These are phyloP conservation scores for Zymoseptoria ardabiliae DNA, from an alignment of 2,329 filamentous ascomycete genomes.

Conservation along the genomic window DNA sequence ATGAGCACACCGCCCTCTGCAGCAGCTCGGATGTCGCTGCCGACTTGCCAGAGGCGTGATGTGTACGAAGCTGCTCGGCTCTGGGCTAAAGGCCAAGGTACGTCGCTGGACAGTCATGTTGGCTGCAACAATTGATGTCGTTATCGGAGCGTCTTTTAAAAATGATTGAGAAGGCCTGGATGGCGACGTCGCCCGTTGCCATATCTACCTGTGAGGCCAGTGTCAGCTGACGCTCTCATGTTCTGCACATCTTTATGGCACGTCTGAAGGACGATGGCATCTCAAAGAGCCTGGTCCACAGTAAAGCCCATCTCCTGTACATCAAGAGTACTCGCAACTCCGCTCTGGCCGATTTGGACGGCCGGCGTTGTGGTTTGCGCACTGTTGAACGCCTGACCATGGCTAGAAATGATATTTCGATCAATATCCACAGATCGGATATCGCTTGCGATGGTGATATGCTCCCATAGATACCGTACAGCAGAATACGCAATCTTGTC, in stretches of 20 bases:
- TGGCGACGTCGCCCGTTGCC: constrained; percentile 44
- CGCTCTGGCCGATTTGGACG: constrained; percentile 44
- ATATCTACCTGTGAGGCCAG: constrained; percentile 36
- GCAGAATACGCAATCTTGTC: constrained; percentile 36
- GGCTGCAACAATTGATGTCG: constrained; percentile 32
- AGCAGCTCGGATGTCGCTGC: constrained; percentile 23
- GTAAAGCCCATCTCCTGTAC: constrained; percentile 48
- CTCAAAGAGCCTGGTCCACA: constrained; percentile 38
- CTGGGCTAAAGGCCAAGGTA: constrained; percentile 41
- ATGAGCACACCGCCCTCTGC: constrained; percentile 30
- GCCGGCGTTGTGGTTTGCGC: constrained; percentile 40
- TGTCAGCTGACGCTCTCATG: not conserved
- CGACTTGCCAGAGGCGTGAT: constrained; percentile 19
- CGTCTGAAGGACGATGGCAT: constrained; percentile 37
- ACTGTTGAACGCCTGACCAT: constrained; percentile 41
- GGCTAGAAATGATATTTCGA: constrained; percentile 43
- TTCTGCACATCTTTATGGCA: not conserved
- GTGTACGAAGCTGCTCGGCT: constrained; percentile 38
- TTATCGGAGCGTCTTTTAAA: constrained; percentile 28
- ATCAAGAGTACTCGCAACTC: constrained; percentile 43
- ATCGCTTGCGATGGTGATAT: constrained; percentile 40
- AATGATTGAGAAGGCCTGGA: constrained; percentile 27
- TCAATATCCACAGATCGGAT: constrained; percentile 49
- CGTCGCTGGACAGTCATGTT: constrained; percentile 19
- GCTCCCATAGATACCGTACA: constrained; percentile 38